Evolutionary conservation across 2,329 filamentous ascomycete genomes (phyloP).

Genomic region (Talaromyces sp.): DNA sequence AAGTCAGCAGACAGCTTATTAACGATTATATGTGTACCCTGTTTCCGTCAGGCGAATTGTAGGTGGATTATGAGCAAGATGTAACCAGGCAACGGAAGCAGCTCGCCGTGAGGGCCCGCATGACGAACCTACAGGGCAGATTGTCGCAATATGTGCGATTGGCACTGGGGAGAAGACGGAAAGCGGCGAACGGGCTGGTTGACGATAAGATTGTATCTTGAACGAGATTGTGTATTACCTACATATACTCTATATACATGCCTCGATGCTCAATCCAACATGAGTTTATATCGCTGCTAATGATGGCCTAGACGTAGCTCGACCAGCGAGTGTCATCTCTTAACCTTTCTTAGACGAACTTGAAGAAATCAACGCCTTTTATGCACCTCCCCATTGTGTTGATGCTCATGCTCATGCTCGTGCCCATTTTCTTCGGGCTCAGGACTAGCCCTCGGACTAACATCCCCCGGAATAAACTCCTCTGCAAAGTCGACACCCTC

Average conservation of each 20-base stretch:
- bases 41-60: too few relatives aligned
- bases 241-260: background rate
- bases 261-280: background rate
- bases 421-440: slow-evolving; percentile 53
- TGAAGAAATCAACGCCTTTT: slow-evolving; percentile 11
- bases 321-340: background rate
- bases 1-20: background rate
- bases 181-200: too few relatives aligned
- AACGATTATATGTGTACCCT: too few relatives aligned
- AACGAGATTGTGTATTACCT: background rate
- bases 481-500: slow-evolving; percentile 62
- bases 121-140: too few relatives aligned
- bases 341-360: background rate
- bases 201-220: background rate
- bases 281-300: background rate
- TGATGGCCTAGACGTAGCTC: background rate
- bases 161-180: too few relatives aligned
- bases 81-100: too few relatives aligned
- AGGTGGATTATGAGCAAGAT: too few relatives aligned
- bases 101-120: too few relatives aligned
- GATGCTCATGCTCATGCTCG: slow-evolving; percentile 30
- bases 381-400: slow-evolving; percentile 6
- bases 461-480: slow-evolving; percentile 70
- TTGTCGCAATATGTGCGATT: too few relatives aligned
- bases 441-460: slow-evolving; percentile 56